These are phyloP conservation scores for Afroboletus lepidellus DNA, from an alignment of 1,284 basidiomycete genomes.

Conservation along the genomic window DNA sequence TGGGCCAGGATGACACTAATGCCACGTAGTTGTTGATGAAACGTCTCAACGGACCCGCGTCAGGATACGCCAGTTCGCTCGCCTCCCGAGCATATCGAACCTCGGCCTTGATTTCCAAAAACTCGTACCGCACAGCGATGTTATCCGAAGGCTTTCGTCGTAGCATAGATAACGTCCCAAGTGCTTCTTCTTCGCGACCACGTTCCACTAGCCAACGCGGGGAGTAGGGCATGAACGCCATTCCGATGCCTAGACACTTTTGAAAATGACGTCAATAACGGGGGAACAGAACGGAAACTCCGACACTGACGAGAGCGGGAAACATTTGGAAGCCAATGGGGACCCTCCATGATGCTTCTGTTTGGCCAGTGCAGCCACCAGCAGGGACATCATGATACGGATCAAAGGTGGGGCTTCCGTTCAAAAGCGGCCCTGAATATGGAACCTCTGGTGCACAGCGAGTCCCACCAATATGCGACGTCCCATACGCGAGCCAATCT, in stretches of 20 bases:
- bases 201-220: slow-evolving; percentile 38
- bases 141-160: slow-evolving; percentile 23
- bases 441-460: slow-evolving; percentile 31
- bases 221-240: slow-evolving; percentile 36
- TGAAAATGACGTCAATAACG: slow-evolving; percentile 1
- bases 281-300: background rate
- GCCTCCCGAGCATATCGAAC: slow-evolving; percentile 28
- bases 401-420: slow-evolving; percentile 33
- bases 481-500: slow-evolving; percentile 37
- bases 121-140: slow-evolving; percentile 27
- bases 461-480: slow-evolving; percentile 36
- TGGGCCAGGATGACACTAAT: slow-evolving; percentile 32
- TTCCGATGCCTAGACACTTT: slow-evolving; percentile 35
- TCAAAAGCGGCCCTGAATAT: slow-evolving; percentile 35
- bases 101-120: slow-evolving; percentile 35
- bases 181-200: slow-evolving; percentile 35
- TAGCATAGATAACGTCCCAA: slow-evolving; percentile 26
- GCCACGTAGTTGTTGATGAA: slow-evolving; percentile 25
- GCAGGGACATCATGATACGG: slow-evolving; percentile 31
- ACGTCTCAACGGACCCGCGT: slow-evolving; percentile 21
- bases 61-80: slow-evolving; percentile 18
- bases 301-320: slow-evolving; percentile 30
- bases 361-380: slow-evolving; percentile 33
- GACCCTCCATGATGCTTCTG: slow-evolving; percentile 32
- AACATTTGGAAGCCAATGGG: slow-evolving; percentile 33